Evolutionary conservation across 495 filamentous ascomycete species (phyloP).

Genomic region (Penicillium salamii): DNA sequence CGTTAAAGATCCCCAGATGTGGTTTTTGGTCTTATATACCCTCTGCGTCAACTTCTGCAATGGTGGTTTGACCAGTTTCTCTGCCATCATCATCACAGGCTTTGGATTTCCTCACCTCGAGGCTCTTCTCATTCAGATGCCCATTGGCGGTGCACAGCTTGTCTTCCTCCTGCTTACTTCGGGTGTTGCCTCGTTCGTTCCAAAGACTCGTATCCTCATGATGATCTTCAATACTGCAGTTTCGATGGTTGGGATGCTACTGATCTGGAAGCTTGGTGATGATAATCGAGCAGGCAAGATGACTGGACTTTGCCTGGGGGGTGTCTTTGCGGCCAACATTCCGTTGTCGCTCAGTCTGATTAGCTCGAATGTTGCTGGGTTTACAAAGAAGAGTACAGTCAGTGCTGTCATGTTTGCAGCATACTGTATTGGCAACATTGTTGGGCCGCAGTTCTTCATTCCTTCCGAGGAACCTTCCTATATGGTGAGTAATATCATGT

Average conservation of each 20-base stretch:
- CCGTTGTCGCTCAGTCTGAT: slow-evolving; percentile 56
- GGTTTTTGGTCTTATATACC: slow-evolving; percentile 37
- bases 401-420: slow-evolving; percentile 37
- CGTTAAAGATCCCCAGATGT: slow-evolving; percentile 51
- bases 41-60: slow-evolving; percentile 44
- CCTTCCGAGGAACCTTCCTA: slow-evolving; percentile 33
- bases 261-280: slow-evolving; percentile 55
- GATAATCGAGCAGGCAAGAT: slow-evolving; percentile 49
- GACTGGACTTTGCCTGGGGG: slow-evolving; percentile 53
- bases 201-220: slow-evolving; percentile 27
- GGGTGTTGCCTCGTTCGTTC: slow-evolving; percentile 27
- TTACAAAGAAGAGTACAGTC: slow-evolving; percentile 59
- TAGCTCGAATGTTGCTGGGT: slow-evolving; percentile 59
- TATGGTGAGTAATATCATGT: slow-evolving; percentile 17
- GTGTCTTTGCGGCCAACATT: slow-evolving; percentile 51
- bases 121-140: slow-evolving; percentile 36
- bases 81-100: slow-evolving; percentile 35
- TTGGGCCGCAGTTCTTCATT: slow-evolving; percentile 37
- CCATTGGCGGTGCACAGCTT: slow-evolving; percentile 35
- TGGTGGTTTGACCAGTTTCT: slow-evolving; percentile 46
- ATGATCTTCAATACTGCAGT: slow-evolving; percentile 30
- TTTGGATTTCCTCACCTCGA: slow-evolving; percentile 41
- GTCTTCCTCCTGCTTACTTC: slow-evolving; percentile 33
- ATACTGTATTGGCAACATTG: slow-evolving; percentile 40
- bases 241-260: slow-evolving; percentile 52